Base-by-base conservation (phyloP, 1,139 yeast species). In the Suhomyces chickasaworum region DNA sequence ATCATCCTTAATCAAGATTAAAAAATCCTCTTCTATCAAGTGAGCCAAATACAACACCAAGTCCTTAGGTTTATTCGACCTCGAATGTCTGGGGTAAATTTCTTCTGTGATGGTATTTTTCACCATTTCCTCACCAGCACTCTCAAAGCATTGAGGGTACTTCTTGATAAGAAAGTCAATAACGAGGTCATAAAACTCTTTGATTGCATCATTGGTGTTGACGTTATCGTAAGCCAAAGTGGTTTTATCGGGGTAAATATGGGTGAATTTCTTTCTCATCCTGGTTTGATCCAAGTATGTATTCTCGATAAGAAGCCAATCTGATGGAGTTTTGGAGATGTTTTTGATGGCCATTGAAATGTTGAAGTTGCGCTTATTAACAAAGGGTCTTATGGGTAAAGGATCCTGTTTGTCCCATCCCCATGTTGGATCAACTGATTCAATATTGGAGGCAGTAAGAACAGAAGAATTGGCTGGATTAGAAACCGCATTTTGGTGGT, bases 11-110 rank as follows among this genome's bases (percentile, higher is more conserved):
- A 71, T 44, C 40, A 73, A 60, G 12, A 73, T 56, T 12, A 72
- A 54, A 37, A 72, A 64, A 49, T 74, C 78, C 51, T 74, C 78
- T 53, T 74, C 78, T 3, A 70, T 63, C 40, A 64, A 65, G 3
- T 63, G 50, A 4, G 69, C 68, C 23, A 73, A 50, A 3, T 51
- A 46, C 13, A 46, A 27, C 39, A 69, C 51, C 27, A 73, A 56
- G 10, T 60, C 51, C 18, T 39, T 22, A 2, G 69, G 60, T 8
- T 55, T 54, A 12, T 50, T 43, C 16, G 42, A 37, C 7, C 43
- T 37, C 12, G 63, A 57, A 15, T 31, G 33, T n/a, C 42, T 46
- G 1, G 76, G 76, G 21, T 71, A 55, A 1, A 21, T 21, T 4
- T 61, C 68, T 1, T 58, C 59, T 20, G 63, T 68, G 42, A 73